These are phyloP conservation scores for Komagataella mondaviorum DNA, from an alignment of 805 yeast species.

Conservation along the genomic window DNA sequence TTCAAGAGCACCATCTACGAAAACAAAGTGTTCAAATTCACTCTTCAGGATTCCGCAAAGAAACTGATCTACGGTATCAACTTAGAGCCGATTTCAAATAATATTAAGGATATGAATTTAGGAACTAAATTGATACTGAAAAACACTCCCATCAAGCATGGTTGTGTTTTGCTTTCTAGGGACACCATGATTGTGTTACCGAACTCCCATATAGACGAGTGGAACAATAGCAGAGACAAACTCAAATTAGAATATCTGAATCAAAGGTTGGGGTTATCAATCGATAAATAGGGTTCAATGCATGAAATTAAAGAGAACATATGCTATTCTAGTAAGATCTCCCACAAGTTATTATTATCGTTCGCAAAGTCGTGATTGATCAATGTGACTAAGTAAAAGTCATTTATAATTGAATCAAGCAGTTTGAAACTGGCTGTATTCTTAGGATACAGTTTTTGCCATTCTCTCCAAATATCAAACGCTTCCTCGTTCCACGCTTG, in stretches of 20 bases:
- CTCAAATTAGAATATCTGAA: conserved; percentile 6
- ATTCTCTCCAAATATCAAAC: conserved; percentile 78
- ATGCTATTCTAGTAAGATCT: conserved; percentile 25
- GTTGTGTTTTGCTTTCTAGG: conserved; percentile 25
- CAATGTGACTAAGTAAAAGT: conserved; percentile 68
- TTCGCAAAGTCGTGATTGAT: conserved; percentile 75
- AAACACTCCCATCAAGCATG: conserved; percentile 30
- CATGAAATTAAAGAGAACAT: neutral
- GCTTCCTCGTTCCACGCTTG: conserved; percentile 96
- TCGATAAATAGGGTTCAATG: neutral
- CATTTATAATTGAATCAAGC: conserved; percentile 44
- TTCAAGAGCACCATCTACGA: neutral
- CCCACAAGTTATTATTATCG: conserved; percentile 63
- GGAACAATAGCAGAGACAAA: conserved; percentile 8
- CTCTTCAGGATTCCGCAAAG: conserved; percentile 40
- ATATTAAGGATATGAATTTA: conserved; percentile 27
- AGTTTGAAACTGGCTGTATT: conserved; percentile 42
- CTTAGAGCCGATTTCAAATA: conserved; percentile 26
- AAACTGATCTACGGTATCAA: conserved; percentile 47
- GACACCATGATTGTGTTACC: conserved; percentile 9
- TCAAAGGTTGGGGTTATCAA: conserved; percentile 17
- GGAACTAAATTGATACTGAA: conserved; percentile 48
- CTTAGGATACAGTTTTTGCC: conserved; percentile 72
- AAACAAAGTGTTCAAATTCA: conserved; percentile 23
- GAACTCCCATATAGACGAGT: conserved; percentile 15